Evolutionary conservation across 2,329 filamentous ascomycete species (phyloP).

Genomic region (Beauveria rudraprayagi): DNA sequence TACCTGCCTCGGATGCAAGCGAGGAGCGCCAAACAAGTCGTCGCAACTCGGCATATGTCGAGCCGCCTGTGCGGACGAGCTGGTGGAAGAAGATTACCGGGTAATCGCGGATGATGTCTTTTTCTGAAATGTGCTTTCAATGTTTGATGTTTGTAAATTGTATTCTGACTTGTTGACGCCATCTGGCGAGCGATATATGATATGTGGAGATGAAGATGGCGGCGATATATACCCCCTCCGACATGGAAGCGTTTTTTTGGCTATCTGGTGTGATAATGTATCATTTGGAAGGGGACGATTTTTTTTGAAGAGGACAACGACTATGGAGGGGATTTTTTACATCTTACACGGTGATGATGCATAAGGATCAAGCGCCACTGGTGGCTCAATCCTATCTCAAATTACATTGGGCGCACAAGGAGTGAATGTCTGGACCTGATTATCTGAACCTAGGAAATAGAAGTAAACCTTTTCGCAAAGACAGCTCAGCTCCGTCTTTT

Average conservation of each 20-base stretch:
- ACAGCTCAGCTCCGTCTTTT: too few species aligned
- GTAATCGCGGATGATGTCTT: background rate
- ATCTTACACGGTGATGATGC: background rate
- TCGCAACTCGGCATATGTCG: conserved; percentile 4
- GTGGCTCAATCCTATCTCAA: background rate
- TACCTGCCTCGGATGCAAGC: conserved; percentile 4
- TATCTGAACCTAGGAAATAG: too few species aligned
- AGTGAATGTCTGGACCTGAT: too few species aligned
- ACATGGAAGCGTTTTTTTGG: background rate
- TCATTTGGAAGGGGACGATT: background rate
- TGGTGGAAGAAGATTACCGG: conserved; percentile 13
- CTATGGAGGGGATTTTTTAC: background rate
- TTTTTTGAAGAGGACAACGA: background rate
- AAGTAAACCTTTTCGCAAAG: too few species aligned
- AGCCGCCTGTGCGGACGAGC: conserved; percentile 7
- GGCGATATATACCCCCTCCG: conserved; percentile 3
- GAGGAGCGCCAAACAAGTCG: conserved; percentile 4
- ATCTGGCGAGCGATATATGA: background rate
- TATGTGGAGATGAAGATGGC: background rate
- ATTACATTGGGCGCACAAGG: too few species aligned
- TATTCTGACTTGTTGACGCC: conserved; percentile 1
- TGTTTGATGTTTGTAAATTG: conserved; percentile 7
- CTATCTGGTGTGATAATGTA: background rate
- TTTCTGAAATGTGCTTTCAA: background rate
- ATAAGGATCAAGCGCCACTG: background rate